Conservation (phyloP, 2,329 filamentous ascomycete species). For the Cercospora citrullina region DNA sequence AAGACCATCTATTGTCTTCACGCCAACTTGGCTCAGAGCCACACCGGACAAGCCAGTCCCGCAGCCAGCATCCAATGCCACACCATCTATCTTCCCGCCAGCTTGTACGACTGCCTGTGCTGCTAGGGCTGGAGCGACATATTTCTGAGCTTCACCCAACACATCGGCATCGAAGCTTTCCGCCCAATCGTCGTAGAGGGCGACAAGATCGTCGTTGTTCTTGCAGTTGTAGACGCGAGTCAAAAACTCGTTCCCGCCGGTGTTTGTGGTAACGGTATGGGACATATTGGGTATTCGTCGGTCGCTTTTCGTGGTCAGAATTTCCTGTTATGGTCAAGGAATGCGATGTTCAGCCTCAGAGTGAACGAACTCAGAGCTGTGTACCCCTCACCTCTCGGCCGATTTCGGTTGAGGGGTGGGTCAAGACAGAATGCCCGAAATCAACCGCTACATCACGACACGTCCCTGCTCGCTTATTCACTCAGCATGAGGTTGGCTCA, state of each 20-base stretch:
- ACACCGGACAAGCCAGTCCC: conserved; percentile 54
- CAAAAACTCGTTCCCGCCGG: conserved; percentile 32
- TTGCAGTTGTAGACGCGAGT: conserved; percentile 42
- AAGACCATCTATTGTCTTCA: conserved; percentile 52
- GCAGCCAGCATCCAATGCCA: conserved; percentile 57
- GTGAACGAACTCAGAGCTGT: background rate
- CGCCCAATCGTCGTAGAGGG: conserved; percentile 50
- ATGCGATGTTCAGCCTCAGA: background rate
- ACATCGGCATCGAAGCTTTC: conserved; percentile 47
- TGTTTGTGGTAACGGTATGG: conserved; percentile 17
- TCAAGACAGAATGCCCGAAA: background rate
- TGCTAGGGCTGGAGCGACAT: conserved; percentile 45
- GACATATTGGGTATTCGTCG: background rate
- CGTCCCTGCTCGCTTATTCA: background rate
- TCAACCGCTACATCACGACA: background rate
- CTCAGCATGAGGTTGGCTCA: background rate
- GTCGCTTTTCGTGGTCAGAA: background rate
- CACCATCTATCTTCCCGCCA: conserved; percentile 26
- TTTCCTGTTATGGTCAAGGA: conserved; percentile 6
- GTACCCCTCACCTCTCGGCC: conserved; percentile 9
- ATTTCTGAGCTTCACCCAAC: conserved; percentile 39
- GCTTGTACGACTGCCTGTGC: conserved; percentile 38
- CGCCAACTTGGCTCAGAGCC: conserved; percentile 47
- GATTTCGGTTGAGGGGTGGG: conserved; percentile 7
- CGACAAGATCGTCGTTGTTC: conserved; percentile 42